Percentiles rank a stretch among this genome's conserved stretches.
Conservation (phyloP, 768 basidiomycete species). For the Collybia sordida region DNA sequence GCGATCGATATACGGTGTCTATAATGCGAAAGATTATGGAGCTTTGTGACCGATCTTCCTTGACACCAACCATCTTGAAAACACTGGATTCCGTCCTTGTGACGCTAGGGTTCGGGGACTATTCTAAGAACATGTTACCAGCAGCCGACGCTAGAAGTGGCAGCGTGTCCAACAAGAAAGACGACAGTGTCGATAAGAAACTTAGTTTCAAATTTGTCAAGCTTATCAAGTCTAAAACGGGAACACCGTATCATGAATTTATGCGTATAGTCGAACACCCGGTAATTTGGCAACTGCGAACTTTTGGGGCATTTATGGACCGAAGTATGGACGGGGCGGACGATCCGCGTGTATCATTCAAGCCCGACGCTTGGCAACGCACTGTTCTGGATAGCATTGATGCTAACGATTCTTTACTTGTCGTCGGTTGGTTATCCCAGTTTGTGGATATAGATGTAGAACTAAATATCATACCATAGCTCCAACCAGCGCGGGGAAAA, state of each 20-base stretch:
- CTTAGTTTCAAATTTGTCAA: conserved; percentile 56
- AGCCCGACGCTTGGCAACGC: conserved; percentile 73
- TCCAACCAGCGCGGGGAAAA: conserved; percentile 74
- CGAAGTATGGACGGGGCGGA: conserved; percentile 62
- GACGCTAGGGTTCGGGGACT: conserved; percentile 48
- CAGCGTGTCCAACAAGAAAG: conserved; percentile 1
- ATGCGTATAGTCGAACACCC: conserved; percentile 60
- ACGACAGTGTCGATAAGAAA: conserved; percentile 17
- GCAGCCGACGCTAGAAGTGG: conserved; percentile 5
- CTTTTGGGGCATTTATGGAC: conserved; percentile 73
- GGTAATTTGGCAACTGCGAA: conserved; percentile 64
- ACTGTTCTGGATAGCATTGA: conserved; percentile 67
- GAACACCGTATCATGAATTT: conserved; percentile 40
- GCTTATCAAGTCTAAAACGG: conserved; percentile 46
- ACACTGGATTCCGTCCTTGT: conserved; percentile 39
- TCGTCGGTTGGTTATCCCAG: conserved; percentile 49
- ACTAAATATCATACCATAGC: conserved; percentile 31
- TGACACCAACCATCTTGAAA: conserved; percentile 33
- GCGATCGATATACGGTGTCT: conserved; percentile 45
- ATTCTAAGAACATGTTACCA: conserved; percentile 17
- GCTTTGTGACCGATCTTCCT: conserved; percentile 31
- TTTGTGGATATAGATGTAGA: not conserved
- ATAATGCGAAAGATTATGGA: conserved; percentile 51
- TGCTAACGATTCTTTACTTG: conserved; percentile 55
- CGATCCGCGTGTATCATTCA: conserved; percentile 60